phyloP scores from a whole-genome alignment of 2,329 filamentous ascomycete genomes.

The Ceratocystis papillata region DNA sequence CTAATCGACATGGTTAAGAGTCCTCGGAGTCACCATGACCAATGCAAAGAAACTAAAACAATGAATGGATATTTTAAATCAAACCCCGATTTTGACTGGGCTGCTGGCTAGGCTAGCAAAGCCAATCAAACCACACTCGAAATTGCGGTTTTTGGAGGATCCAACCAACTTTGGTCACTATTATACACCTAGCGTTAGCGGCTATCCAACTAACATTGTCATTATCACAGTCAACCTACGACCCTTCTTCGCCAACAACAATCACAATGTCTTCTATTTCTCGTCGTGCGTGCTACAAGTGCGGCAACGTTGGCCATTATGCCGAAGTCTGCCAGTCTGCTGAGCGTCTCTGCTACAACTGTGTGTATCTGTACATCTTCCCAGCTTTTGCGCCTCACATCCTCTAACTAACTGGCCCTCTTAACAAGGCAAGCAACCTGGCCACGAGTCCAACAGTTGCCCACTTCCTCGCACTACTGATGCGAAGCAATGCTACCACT shows the following conservation, averaged over 20 bases:
- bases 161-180: no score
- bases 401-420: conserved; percentile 26
- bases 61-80: neutral
- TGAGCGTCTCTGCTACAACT: conserved; percentile 99
- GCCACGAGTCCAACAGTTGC: conserved; percentile 97
- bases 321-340: conserved; percentile 92
- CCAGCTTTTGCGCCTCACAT: neutral
- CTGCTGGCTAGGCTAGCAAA: neutral
- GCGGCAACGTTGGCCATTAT: conserved; percentile 71
- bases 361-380: conserved; percentile 41
- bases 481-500: conserved; percentile 99
- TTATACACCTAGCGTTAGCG: no score
- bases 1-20: neutral
- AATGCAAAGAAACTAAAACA: neutral
- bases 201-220: conserved; percentile 4
- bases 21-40: neutral
- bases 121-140: neutral
- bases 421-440: conserved; percentile 63
- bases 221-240: no score
- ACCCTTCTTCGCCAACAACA: conserved; percentile 15
- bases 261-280: conserved; percentile 64
- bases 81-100: neutral
- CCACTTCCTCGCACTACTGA: conserved; percentile 93
- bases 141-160: no score
- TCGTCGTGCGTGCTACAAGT: conserved; percentile 74